These are phyloP conservation scores for Ophiostoma montium DNA, from an alignment of 2,329 filamentous ascomycete genomes.

Conservation along the genomic window DNA sequence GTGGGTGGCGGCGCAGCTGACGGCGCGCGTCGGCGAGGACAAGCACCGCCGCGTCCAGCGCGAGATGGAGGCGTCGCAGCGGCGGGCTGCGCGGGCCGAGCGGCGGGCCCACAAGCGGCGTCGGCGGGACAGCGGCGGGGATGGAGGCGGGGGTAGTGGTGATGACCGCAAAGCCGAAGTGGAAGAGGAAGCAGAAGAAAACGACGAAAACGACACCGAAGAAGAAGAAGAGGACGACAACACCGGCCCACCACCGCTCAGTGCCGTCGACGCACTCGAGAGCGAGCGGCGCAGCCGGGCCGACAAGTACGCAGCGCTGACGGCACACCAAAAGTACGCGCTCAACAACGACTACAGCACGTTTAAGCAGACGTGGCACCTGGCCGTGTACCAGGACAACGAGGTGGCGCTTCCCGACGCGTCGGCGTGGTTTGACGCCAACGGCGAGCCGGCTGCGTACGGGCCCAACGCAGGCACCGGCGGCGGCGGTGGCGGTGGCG, in stretches of 20 bases:
- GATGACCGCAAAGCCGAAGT: background rate
- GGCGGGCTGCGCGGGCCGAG: slow-evolving; percentile 2
- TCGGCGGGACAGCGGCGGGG: background rate
- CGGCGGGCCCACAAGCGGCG: slow-evolving; percentile 11
- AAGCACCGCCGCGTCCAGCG: slow-evolving; percentile 2
- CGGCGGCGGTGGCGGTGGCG: slow-evolving; percentile 30
- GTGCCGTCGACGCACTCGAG: slow-evolving; percentile 23
- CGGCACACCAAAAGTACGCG: slow-evolving; percentile 34
- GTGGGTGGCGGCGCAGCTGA: slow-evolving; percentile 20
- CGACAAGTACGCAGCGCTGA: slow-evolving; percentile 28
- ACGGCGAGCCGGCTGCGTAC: slow-evolving; percentile 16
- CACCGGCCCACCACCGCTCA: slow-evolving; percentile 13
- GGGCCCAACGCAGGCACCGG: background rate
- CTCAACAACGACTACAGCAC: slow-evolving; percentile 42
- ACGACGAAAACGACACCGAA: slow-evolving; percentile 14
- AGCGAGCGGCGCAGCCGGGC: slow-evolving; percentile 24
- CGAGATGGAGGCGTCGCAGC: background rate
- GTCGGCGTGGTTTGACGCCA: slow-evolving; percentile 33
- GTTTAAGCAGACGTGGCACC: slow-evolving; percentile 46
- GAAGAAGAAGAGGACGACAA: slow-evolving; percentile 16
- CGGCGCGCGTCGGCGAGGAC: slow-evolving; percentile 14
- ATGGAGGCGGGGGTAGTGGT: background rate
- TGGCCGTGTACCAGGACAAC: slow-evolving; percentile 33
- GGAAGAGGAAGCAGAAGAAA: slow-evolving; percentile 1
- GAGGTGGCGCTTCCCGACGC: slow-evolving; percentile 38